A percentile compares a stretch with the other conserved stretches of the same genome.
phyloP scores from a whole-genome alignment of 306 rosid species.

The Rosa multiflora region DNA sequence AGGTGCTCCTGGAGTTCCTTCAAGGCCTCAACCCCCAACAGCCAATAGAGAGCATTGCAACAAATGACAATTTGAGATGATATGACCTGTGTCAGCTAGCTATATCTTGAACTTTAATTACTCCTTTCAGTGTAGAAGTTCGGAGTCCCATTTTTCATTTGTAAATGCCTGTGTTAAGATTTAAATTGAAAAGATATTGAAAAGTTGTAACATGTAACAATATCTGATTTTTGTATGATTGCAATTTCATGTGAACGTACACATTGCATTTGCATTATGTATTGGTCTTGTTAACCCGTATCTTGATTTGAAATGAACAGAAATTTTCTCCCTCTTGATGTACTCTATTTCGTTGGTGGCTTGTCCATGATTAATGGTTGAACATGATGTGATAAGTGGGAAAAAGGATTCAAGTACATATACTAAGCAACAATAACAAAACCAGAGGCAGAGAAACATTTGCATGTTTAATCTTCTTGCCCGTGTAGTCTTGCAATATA shows the following conservation, averaged over 20 bases:
- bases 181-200: not conserved
- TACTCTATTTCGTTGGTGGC: too few species aligned
- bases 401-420: too few species aligned
- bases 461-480: slow-evolving; percentile 83
- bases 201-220: not conserved
- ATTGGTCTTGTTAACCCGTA: too few species aligned
- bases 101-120: not conserved
- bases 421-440: too few species aligned
- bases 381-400: too few species aligned
- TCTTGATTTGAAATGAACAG: too few species aligned
- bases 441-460: too few species aligned
- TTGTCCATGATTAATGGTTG: too few species aligned
- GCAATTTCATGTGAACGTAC: too few species aligned
- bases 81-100: not conserved
- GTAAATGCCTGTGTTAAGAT: not conserved
- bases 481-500: slow-evolving; percentile 87
- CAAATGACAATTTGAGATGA: not conserved
- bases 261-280: too few species aligned
- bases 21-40: slow-evolving; percentile 85
- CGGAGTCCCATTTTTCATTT: not conserved
- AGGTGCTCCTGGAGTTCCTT: slow-evolving; percentile 77
- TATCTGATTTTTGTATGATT: too few species aligned
- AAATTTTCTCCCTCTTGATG: too few species aligned
- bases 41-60: slow-evolving; percentile 34
- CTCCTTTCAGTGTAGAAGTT: not conserved